phyloP scores from a whole-genome alignment of 2,329 filamentous ascomycete genomes.

The Pseudodiploospora longispora region DNA sequence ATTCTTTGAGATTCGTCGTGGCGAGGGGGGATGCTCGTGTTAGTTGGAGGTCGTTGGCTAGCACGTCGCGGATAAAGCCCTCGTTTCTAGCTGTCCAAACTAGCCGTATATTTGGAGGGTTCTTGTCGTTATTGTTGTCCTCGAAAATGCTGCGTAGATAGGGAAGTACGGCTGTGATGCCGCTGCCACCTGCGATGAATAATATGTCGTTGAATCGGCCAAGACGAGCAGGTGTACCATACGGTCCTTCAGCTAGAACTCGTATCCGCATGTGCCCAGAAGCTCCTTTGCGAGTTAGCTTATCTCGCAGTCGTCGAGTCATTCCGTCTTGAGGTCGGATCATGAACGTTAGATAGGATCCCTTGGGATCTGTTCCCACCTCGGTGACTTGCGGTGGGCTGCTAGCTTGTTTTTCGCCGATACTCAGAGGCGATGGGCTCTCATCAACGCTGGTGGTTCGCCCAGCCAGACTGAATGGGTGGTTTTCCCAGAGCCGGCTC shows the following conservation, averaged over 20 bases:
- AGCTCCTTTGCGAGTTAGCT: conserved; percentile 10
- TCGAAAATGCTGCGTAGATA: conserved; percentile 20
- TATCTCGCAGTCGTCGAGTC: conserved; percentile 22
- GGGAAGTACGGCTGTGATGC: conserved; percentile 26
- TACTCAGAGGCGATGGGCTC: background rate
- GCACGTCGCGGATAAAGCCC: conserved; percentile 19
- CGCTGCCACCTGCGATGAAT: conserved; percentile 30
- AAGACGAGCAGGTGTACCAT: conserved; percentile 24
- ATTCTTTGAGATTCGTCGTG: conserved; percentile 14
- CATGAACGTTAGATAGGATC: conserved; percentile 24
- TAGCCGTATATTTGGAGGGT: conserved; percentile 16
- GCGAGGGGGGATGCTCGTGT: conserved; percentile 11
- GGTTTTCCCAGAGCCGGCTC: conserved; percentile 30
- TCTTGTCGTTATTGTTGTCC: conserved; percentile 3
- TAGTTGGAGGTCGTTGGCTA: conserved; percentile 17
- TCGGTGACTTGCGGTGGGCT: conserved; percentile 5
- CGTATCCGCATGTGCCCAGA: conserved; percentile 13
- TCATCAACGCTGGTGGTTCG: conserved; percentile 5
- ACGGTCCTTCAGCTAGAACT: conserved; percentile 28
- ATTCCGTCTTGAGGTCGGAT: conserved; percentile 29
- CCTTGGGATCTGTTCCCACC: background rate
- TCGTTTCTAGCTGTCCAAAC: conserved; percentile 26
- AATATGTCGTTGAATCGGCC: conserved; percentile 22
- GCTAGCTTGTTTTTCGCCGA: conserved; percentile 10
- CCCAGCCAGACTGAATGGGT: conserved; percentile 32